Percentiles rank a stretch among this genome's conserved stretches.
phyloP scores from a whole-genome alignment of 176 grass and related monocot species.

The Echinochloa phyllopogon region DNA sequence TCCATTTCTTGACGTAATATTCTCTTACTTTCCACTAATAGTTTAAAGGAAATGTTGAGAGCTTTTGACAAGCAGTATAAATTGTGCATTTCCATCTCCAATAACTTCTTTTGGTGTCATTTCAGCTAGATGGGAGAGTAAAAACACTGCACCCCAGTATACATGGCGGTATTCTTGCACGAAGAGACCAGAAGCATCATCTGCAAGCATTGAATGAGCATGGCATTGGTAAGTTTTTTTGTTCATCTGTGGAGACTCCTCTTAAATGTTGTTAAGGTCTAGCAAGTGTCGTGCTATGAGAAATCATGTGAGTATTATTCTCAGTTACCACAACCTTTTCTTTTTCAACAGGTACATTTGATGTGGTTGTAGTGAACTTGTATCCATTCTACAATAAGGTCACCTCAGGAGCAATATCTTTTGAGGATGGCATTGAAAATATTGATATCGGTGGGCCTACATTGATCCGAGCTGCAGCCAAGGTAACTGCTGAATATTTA shows the following conservation, averaged over 20 bases:
- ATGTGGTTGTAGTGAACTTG: conserved; percentile 94
- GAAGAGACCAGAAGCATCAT: conserved; percentile 87
- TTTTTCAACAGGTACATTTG: conserved; percentile 73
- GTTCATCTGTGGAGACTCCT: neutral
- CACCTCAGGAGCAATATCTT: conserved; percentile 70
- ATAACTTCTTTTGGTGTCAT: neutral
- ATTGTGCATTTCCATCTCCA: neutral
- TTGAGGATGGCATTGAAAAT: conserved; percentile 98
- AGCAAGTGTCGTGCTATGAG: neutral
- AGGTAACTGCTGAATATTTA: conserved; percentile 47
- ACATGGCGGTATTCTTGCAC: conserved; percentile 95
- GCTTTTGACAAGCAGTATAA: neutral
- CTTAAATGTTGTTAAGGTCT: neutral
- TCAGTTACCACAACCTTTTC: conserved; percentile 15
- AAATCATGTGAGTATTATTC: neutral
- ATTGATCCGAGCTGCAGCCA: conserved; percentile 90
- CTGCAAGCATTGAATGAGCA: conserved; percentile 77
- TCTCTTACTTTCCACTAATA: neutral
- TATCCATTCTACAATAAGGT: conserved; percentile 97
- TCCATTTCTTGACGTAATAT: neutral
- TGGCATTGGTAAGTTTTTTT: conserved; percentile 63
- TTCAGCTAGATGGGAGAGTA: conserved; percentile 76
- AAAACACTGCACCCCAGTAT: conserved; percentile 96
- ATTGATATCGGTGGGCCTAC: conserved; percentile 97
- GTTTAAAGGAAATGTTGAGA: neutral